Percentiles rank a stretch among this genome's conserved stretches.
phyloP scores from a whole-genome alignment of 257 asterid species.

The Solanum ossicruentum region DNA sequence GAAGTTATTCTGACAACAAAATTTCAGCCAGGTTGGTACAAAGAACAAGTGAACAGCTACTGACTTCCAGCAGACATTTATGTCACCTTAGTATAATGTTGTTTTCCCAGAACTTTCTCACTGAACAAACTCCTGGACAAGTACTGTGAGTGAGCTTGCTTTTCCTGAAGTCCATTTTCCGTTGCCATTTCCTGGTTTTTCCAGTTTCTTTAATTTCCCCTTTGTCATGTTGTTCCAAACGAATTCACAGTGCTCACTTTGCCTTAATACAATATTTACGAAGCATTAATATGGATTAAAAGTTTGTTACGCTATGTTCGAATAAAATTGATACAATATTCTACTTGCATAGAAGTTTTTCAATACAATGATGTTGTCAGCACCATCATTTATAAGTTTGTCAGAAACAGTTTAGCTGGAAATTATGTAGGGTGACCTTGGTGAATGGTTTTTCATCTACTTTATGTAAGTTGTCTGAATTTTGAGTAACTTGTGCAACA shows the following conservation, averaged over 20 bases:
- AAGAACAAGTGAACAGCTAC: background rate
- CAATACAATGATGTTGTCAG: too few relatives aligned
- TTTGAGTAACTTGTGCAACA: too few relatives aligned
- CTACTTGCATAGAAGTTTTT: too few relatives aligned
- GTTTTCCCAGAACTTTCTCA: background rate
- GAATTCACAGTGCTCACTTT: background rate
- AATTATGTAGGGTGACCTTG: background rate
- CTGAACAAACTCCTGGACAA: background rate
- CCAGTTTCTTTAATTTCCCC: background rate
- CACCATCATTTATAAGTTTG: background rate
- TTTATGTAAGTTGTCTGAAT: too few relatives aligned
- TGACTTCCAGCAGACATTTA: background rate
- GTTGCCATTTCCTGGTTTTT: background rate
- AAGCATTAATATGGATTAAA: background rate
- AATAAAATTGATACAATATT: background rate
- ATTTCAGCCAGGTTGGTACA: background rate
- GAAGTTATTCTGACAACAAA: background rate
- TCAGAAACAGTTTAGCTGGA: background rate
- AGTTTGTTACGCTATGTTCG: background rate
- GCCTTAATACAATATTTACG: background rate
- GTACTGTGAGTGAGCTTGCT: background rate
- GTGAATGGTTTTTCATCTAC: background rate
- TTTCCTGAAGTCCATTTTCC: background rate
- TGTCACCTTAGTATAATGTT: background rate
- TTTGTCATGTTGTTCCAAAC: background rate